A percentile compares a stretch with the other conserved stretches of the same genome.
phyloP scores from a whole-genome alignment of 2,329 filamentous ascomycete species.

The Paecilomyces sp. region DNA sequence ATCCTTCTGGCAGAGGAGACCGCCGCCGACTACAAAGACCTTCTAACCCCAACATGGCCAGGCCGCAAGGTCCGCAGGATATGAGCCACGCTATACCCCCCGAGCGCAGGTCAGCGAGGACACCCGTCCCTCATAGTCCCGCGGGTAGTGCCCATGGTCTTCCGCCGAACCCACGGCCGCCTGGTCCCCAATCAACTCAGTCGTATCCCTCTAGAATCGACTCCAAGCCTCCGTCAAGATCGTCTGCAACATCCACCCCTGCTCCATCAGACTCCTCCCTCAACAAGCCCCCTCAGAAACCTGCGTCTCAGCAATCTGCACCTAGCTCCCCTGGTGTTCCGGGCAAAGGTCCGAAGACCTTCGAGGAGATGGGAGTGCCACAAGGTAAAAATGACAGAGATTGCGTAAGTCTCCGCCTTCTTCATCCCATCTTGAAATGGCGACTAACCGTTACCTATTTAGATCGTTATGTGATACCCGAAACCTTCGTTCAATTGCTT shows the following conservation, averaged over 20 bases:
- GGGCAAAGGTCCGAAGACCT: conserved; percentile 82
- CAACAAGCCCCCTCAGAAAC: conserved; percentile 29
- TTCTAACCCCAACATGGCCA: conserved; percentile 12
- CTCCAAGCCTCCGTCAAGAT: conserved; percentile 21
- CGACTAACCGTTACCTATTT: conserved; percentile 7
- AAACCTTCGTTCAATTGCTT: conserved; percentile 1
- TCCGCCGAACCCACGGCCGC: conserved; percentile 17
- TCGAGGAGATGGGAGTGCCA: conserved; percentile 97
- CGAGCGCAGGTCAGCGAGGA: conserved; percentile 24
- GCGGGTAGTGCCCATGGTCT: conserved; percentile 9
- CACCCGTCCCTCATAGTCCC: conserved; percentile 18
- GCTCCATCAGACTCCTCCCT: conserved; percentile 8
- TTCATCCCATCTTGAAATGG: not conserved
- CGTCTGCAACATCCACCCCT: conserved; percentile 36
- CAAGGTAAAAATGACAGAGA: conserved; percentile 76
- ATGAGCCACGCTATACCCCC: conserved; percentile 14
- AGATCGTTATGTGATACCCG: conserved; percentile 39
- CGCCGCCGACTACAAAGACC: conserved; percentile 37
- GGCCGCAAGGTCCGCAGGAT: conserved; percentile 4
- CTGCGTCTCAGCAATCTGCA: conserved; percentile 22
- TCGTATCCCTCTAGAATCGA: conserved; percentile 26
- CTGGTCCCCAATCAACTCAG: conserved; percentile 23
- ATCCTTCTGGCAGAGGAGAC: conserved; percentile 28
- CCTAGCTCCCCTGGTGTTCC: conserved; percentile 31
- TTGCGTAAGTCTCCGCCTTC: conserved; percentile 61